Conservation (phyloP, 108 stramenopile species). For the Nitzschia sp. region DNA sequence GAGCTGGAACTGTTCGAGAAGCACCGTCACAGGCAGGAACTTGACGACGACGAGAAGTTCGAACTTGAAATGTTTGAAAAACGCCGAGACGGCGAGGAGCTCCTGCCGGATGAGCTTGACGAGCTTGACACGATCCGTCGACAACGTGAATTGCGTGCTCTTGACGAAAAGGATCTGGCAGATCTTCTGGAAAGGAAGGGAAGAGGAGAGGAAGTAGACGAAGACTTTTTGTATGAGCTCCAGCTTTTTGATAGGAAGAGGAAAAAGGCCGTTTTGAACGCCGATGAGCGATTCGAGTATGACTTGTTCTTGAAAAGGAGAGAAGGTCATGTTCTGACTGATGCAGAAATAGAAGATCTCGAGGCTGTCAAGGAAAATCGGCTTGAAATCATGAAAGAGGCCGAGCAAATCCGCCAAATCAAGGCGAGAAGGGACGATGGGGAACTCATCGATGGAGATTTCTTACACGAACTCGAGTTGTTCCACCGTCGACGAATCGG, state of each 20-base stretch:
- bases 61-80: conserved; percentile 13
- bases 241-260: conserved; percentile 20
- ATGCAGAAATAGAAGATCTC: conserved; percentile 29
- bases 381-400: neutral
- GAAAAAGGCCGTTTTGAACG: conserved; percentile 1
- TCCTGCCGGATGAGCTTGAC: conserved; percentile 11
- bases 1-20: conserved; percentile 26
- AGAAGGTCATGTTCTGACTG: conserved; percentile 17
- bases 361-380: conserved; percentile 8
- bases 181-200: conserved; percentile 8
- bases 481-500: conserved; percentile 20
- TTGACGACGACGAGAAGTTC: conserved; percentile 13
- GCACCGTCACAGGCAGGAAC: neutral
- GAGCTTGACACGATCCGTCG: conserved; percentile 23
- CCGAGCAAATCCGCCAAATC: conserved; percentile 3
- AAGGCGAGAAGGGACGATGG: conserved; percentile 3
- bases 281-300: conserved; percentile 29
- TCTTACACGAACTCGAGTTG: conserved; percentile 25
- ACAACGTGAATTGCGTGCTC: conserved; percentile 11
- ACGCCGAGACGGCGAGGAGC: conserved; percentile 2
- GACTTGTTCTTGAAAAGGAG: conserved; percentile 18
- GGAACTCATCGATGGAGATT: conserved; percentile 22
- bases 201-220: conserved; percentile 15
- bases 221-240: conserved; percentile 18
- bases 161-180: conserved; percentile 9